Evolutionary conservation across 805 yeast species (phyloP), one percentile per base, ranked within the genome.

Genomic region (Saccharomyces eubayanus): DNA sequence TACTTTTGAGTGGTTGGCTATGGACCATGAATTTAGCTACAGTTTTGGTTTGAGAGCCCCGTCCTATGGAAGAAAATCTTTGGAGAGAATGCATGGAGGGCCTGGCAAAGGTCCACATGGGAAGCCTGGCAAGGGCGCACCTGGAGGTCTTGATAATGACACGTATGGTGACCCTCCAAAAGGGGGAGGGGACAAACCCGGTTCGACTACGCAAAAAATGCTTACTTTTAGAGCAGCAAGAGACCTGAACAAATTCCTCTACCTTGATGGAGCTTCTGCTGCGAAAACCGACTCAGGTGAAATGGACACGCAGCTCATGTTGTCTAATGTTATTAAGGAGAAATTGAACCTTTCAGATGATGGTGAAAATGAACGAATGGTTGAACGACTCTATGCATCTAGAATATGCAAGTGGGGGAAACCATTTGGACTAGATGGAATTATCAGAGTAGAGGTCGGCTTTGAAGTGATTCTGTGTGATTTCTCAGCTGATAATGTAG

Each of bases 211-310:
- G 20, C 40, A 45, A 48, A 51, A 50, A 6, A 31, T 55, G 28
- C 31, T 76, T 57, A 79, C 85, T 0, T 80, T 81, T 57, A 67
- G 72, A 55, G 77, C 76, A 9, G 68, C 66, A 2, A 71, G 69
- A 55, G 82, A 85, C 3, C 63, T 83, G 51, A 73, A 72, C 56
- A 77, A 73, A 57, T 61, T 83, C 30, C 69, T 83, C 5, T 74
- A 76, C 50, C 62, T 83, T n/a, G 87, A 83, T 56, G 88, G 88
- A 5, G 85, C 87, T 0, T 81, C 85, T 29, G 88, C 86, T n/a
- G 81, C 86, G 0, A 83, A 82, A 62, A 68, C 76, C 0, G 43
- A 52, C 1, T 73, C 80, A 1, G 87, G 87, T 4, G 83, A 79
- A 60, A 81, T 81, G 86, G 88, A 83, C 61, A 74, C 81, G 1